A percentile compares a stretch with the other conserved stretches of the same genome.
Conservation (phyloP, 2,329 filamentous ascomycete genomes). For the Epichloe coenophiala region DNA sequence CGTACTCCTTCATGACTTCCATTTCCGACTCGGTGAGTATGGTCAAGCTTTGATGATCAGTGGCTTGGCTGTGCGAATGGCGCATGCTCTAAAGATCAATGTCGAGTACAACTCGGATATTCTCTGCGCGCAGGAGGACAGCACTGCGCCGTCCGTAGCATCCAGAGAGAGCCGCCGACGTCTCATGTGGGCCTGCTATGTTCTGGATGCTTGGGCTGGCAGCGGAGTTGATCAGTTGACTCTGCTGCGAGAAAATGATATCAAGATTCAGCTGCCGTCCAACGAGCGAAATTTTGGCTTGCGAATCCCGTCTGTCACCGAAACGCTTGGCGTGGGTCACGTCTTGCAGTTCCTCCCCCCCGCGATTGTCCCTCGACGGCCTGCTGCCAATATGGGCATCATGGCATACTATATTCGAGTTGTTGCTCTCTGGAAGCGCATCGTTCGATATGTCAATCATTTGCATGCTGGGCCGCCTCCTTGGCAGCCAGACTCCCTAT, state of each 20-base stretch:
- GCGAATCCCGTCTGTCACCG: slow-evolving; percentile 25
- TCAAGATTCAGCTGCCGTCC: slow-evolving; percentile 27
- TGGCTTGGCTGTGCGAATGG: slow-evolving; percentile 27
- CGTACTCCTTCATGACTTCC: slow-evolving; percentile 26
- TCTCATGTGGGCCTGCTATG: slow-evolving; percentile 30
- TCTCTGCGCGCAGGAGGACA: slow-evolving; percentile 21
- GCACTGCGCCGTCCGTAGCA: slow-evolving; percentile 20
- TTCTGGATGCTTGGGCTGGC: slow-evolving; percentile 27
- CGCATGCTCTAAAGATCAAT: slow-evolving; percentile 27
- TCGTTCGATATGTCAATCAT: slow-evolving; percentile 29
- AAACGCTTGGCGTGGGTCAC: slow-evolving; percentile 26
- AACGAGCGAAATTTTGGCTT: slow-evolving; percentile 29
- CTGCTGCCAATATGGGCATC: slow-evolving; percentile 29
- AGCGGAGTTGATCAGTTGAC: slow-evolving; percentile 26
- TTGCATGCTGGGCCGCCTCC: slow-evolving; percentile 25
- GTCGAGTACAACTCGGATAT: slow-evolving; percentile 23
- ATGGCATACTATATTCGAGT: slow-evolving; percentile 30
- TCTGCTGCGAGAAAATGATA: slow-evolving; percentile 25
- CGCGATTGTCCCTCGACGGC: slow-evolving; percentile 24
- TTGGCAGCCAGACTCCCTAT: slow-evolving; percentile 29
- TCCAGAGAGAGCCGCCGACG: slow-evolving; percentile 24
- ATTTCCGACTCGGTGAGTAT: slow-evolving; percentile 26
- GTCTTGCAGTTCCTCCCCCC: slow-evolving; percentile 26
- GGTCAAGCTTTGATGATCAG: slow-evolving; percentile 27
- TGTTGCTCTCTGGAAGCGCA: slow-evolving; percentile 26